A percentile compares a stretch with the other conserved stretches of the same genome.
Evolutionary conservation across 306 rosid species (phyloP).

Genomic region (Citrullus colocynthis): DNA sequence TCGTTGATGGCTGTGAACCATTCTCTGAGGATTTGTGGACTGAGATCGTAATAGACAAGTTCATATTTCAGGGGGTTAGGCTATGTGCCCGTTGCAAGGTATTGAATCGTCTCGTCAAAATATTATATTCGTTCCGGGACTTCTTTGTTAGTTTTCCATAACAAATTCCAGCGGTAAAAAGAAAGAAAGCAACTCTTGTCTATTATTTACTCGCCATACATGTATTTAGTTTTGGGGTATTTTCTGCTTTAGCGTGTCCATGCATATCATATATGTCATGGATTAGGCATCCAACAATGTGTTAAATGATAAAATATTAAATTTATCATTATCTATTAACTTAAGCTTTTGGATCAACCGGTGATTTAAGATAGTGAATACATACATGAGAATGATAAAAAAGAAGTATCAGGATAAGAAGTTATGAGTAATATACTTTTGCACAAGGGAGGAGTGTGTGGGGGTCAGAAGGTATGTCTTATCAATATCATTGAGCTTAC

Average conservation of each 20-base stretch:
- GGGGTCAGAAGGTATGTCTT: not conserved
- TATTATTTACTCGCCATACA: not conserved
- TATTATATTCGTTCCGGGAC: not conserved
- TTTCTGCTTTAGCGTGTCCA: not conserved
- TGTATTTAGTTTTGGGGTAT: not conserved
- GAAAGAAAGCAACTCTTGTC: not conserved
- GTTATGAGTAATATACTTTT: not conserved
- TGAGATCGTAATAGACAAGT: constrained; percentile 45
- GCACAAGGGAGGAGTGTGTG: not conserved
- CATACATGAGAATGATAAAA: not conserved
- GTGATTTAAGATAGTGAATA: too few relatives aligned
- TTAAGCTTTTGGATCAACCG: too few relatives aligned
- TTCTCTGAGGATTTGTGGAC: constrained; percentile 82
- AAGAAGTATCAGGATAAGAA: not conserved
- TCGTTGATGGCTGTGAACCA: constrained; percentile 65
- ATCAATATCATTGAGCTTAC: not conserved
- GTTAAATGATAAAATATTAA: too few relatives aligned
- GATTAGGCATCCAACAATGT: not conserved
- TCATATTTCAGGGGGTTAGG: constrained; percentile 65
- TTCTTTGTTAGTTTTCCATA: constrained; percentile 6
- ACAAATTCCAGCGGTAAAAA: not conserved
- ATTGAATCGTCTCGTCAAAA: constrained; percentile 4
- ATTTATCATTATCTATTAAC: too few relatives aligned
- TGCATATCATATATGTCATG: not conserved
- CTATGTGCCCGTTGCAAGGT: constrained; percentile 89